These are phyloP conservation scores for Pulveroboletus sp. DNA, from an alignment of 768 basidiomycete genomes.

Conservation along the genomic window DNA sequence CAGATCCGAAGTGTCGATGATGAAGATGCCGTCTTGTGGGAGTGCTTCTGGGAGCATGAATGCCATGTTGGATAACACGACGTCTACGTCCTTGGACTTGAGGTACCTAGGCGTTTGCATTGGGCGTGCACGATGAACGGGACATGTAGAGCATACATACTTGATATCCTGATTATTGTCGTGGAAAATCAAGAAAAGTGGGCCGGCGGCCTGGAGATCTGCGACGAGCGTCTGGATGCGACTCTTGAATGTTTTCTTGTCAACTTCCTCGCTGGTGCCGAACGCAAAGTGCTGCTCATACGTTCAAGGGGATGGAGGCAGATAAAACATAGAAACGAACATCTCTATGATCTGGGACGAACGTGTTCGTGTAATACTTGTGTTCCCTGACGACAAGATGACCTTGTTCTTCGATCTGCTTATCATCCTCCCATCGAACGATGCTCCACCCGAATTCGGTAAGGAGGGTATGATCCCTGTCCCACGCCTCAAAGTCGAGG, in stretches of 20 bases:
- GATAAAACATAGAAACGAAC: constrained; percentile 31
- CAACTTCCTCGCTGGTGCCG: constrained; percentile 57
- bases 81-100: constrained; percentile 46
- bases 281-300: constrained; percentile 58
- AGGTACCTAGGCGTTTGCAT: constrained; percentile 45
- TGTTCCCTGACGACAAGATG: constrained; percentile 69
- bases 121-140: background rate
- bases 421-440: constrained; percentile 53
- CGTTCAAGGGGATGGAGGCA: background rate
- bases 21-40: constrained; percentile 53
- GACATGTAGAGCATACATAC: constrained; percentile 31
- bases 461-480: constrained; percentile 64
- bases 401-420: constrained; percentile 46
- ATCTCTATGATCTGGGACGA: constrained; percentile 59
- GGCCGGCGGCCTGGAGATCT: constrained; percentile 42
- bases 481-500: constrained; percentile 85
- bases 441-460: constrained; percentile 84
- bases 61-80: constrained; percentile 49
- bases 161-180: constrained; percentile 76
- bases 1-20: constrained; percentile 72
- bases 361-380: constrained; percentile 56
- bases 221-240: constrained; percentile 48
- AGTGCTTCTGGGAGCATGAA: constrained; percentile 56
- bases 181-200: constrained; percentile 80
- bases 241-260: constrained; percentile 48